Evolutionary conservation across 768 basidiomycete species (phyloP).

Genomic region (Tremella mesenterica): DNA sequence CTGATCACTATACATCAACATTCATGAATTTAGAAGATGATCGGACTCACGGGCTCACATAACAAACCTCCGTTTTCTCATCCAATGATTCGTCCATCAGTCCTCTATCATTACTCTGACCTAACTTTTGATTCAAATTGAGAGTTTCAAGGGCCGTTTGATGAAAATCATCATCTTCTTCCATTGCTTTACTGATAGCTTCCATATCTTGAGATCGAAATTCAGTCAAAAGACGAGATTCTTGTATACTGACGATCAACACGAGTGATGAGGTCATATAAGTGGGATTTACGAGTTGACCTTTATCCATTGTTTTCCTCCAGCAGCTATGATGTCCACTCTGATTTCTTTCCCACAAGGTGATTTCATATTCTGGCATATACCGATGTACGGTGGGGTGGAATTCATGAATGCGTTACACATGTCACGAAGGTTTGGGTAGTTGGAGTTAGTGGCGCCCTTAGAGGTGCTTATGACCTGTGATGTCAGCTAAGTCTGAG

Average conservation of each 20-base stretch:
- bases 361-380: conserved; percentile 44
- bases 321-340: conserved; percentile 70
- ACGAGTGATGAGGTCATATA: neutral
- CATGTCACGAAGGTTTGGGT: conserved; percentile 68
- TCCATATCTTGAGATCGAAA: conserved; percentile 76
- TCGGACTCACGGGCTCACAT: too few relatives aligned
- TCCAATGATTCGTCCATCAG: too few relatives aligned
- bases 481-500: conserved; percentile 1
- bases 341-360: conserved; percentile 48
- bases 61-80: too few relatives aligned
- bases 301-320: conserved; percentile 69
- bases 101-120: too few relatives aligned
- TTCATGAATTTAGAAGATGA: too few relatives aligned
- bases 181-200: too few relatives aligned
- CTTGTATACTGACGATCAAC: conserved; percentile 55
- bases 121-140: too few relatives aligned
- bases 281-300: conserved; percentile 61
- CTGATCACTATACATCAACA: too few relatives aligned
- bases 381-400: conserved; percentile 52
- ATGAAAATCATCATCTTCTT: too few relatives aligned
- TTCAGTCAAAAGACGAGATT: conserved; percentile 65
- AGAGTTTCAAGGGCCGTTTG: too few relatives aligned
- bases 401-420: conserved; percentile 69
- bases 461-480: conserved; percentile 14
- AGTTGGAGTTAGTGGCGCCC: conserved; percentile 54